These are phyloP conservation scores for Circinella umbellata DNA, from an alignment of 371 early-diverging fungal genomes.

Conservation along the genomic window DNA sequence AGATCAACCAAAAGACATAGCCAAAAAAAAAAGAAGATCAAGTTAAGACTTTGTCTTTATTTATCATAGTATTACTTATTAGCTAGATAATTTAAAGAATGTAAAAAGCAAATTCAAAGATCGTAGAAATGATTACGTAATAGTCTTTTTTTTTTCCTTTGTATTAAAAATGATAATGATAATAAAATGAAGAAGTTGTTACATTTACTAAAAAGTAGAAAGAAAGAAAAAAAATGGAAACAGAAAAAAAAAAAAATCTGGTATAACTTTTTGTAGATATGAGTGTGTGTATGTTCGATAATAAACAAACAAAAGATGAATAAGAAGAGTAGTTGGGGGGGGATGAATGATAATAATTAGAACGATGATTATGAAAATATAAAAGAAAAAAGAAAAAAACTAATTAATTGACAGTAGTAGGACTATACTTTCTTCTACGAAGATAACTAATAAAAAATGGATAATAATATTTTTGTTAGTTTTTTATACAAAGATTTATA, in stretches of 20 bases:
- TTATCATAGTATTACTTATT: too few species aligned
- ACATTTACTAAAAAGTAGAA: neutral
- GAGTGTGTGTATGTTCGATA: neutral
- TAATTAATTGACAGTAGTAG: constrained; percentile 9
- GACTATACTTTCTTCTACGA: constrained; percentile 27
- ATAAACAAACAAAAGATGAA: neutral
- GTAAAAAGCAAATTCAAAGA: too few species aligned
- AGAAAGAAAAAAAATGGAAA: neutral
- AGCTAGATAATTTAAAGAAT: too few species aligned
- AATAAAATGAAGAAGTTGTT: neutral
- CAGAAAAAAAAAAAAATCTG: neutral
- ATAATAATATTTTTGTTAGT: too few species aligned
- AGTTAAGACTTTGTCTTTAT: too few species aligned
- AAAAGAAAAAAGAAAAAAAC: neutral
- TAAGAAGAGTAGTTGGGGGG: too few species aligned
- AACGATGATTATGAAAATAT: neutral
- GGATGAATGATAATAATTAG: neutral
- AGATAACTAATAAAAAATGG: constrained; percentile 22
- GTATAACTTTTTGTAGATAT: constrained; percentile 7
- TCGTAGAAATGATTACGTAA: too few species aligned
- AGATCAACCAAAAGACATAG: too few species aligned
- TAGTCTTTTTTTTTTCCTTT: too few species aligned
- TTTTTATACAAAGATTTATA: neutral
- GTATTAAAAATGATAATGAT: too few species aligned
- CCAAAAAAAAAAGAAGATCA: too few species aligned